Percentiles rank a stretch among this genome's conserved stretches.
Evolutionary conservation across 441 rosid species (phyloP).

Genomic region (Geranium incanum): DNA sequence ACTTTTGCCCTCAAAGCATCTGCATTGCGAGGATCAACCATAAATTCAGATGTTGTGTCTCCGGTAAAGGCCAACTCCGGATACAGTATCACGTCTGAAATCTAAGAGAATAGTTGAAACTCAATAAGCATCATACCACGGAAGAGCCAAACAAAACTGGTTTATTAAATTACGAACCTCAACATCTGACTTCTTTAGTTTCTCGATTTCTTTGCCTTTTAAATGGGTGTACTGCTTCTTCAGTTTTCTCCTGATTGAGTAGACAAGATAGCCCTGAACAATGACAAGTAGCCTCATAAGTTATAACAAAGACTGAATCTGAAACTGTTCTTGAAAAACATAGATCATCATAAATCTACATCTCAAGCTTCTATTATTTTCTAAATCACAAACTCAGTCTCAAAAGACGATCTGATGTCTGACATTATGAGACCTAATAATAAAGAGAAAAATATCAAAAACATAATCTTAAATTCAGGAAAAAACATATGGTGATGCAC

Average conservation of each 20-base stretch:
- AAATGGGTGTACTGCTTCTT: slow-evolving; percentile 80
- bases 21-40: slow-evolving; percentile 87
- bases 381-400: neutral
- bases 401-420: neutral
- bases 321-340: neutral
- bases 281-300: slow-evolving; percentile 13
- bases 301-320: slow-evolving; percentile 7
- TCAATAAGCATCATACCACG: slow-evolving; percentile 11
- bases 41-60: slow-evolving; percentile 84
- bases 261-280: slow-evolving; percentile 76
- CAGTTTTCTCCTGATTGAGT: slow-evolving; percentile 75
- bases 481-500: neutral
- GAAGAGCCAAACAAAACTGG: slow-evolving; percentile 4
- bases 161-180: slow-evolving; percentile 41
- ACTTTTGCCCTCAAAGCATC: slow-evolving; percentile 91
- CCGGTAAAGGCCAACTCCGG: slow-evolving; percentile 95
- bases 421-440: neutral
- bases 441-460: neutral
- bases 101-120: slow-evolving; percentile 35
- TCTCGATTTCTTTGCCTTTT: slow-evolving; percentile 86
- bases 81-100: slow-evolving; percentile 63
- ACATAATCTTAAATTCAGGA: neutral
- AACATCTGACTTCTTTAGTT: slow-evolving; percentile 75
- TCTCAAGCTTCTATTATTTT: neutral
- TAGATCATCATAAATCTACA: neutral